phyloP scores from a whole-genome alignment of 176 grass and related monocot species.

The Stipa capillata region DNA sequence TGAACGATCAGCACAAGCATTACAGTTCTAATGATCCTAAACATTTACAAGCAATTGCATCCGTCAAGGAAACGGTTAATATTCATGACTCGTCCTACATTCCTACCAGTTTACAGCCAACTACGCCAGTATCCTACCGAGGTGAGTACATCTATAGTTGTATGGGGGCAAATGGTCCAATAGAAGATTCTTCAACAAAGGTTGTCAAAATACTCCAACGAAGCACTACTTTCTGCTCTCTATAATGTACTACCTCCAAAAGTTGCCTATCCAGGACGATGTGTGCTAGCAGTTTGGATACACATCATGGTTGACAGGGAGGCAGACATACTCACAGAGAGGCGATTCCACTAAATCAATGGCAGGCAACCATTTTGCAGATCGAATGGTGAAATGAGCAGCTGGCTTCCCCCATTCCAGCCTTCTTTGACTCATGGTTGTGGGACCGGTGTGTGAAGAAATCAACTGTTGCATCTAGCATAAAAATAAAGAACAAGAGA shows the following conservation, averaged over 20 bases:
- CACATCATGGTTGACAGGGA: not conserved
- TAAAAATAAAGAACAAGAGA: not conserved
- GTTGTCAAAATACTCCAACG: conserved; percentile 16
- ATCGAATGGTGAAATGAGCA: not conserved
- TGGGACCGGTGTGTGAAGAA: not conserved
- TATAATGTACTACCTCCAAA: not conserved
- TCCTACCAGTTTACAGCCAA: conserved; percentile 44
- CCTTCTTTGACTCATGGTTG: conserved; percentile 18
- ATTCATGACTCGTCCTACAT: conserved; percentile 8
- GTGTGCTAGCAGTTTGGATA: not conserved
- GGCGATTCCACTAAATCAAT: conserved; percentile 4
- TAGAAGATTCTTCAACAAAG: conserved; percentile 7
- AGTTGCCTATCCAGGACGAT: not conserved
- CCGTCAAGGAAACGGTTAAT: not conserved
- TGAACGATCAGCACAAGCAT: not conserved
- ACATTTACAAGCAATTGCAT: conserved; percentile 10
- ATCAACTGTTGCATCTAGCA: conserved; percentile 40
- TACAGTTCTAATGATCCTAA: conserved; percentile 2
- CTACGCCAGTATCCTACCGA: conserved; percentile 3
- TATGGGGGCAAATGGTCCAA: not conserved
- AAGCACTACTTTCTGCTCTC: not conserved
- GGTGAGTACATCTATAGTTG: not conserved
- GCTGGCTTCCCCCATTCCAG: not conserved
- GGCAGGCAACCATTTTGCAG: not conserved
- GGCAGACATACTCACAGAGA: conserved; percentile 4